Conservation (phyloP, 2,329 filamentous ascomycete species). For the Stagonosporopsis vannaccii region DNA sequence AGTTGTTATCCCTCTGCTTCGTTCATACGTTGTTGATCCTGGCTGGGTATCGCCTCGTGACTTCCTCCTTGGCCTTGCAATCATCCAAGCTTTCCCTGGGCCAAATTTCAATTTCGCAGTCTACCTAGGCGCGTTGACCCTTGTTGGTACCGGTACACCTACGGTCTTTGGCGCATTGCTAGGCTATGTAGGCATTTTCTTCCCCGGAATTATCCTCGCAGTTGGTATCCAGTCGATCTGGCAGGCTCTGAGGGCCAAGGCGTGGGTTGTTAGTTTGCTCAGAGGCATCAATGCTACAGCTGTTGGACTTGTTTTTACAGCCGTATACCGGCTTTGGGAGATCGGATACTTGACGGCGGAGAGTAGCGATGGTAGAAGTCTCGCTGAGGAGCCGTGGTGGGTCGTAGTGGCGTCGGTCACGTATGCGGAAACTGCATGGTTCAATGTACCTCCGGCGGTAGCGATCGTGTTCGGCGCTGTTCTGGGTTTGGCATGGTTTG, state of each 20-base stretch:
- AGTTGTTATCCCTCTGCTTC: conserved; percentile 55
- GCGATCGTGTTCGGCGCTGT: conserved; percentile 52
- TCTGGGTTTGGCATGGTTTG: conserved; percentile 52
- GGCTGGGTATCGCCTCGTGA: conserved; percentile 75
- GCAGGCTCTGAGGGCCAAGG: conserved; percentile 46
- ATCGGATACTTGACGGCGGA: conserved; percentile 53
- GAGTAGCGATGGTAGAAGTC: conserved; percentile 42
- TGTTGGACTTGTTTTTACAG: conserved; percentile 54
- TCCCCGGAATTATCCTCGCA: conserved; percentile 49
- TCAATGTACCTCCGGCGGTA: conserved; percentile 47
- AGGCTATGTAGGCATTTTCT: conserved; percentile 52
- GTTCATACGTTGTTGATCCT: conserved; percentile 64
- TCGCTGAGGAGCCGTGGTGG: conserved; percentile 55
- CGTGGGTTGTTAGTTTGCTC: conserved; percentile 45
- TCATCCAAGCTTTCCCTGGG: conserved; percentile 74
- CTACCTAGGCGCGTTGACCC: conserved; percentile 51
- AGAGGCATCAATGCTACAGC: conserved; percentile 53
- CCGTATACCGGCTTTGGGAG: conserved; percentile 55
- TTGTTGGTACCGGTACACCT: conserved; percentile 36
- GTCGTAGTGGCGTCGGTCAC: conserved; percentile 52
- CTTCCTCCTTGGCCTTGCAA: conserved; percentile 75
- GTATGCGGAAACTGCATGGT: conserved; percentile 53
- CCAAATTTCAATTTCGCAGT: conserved; percentile 65
- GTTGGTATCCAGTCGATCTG: conserved; percentile 51
- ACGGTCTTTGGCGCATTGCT: conserved; percentile 48